These are phyloP conservation scores for Phytophthora syringae DNA, from an alignment of 352 stramenopile species.

Conservation along the genomic window DNA sequence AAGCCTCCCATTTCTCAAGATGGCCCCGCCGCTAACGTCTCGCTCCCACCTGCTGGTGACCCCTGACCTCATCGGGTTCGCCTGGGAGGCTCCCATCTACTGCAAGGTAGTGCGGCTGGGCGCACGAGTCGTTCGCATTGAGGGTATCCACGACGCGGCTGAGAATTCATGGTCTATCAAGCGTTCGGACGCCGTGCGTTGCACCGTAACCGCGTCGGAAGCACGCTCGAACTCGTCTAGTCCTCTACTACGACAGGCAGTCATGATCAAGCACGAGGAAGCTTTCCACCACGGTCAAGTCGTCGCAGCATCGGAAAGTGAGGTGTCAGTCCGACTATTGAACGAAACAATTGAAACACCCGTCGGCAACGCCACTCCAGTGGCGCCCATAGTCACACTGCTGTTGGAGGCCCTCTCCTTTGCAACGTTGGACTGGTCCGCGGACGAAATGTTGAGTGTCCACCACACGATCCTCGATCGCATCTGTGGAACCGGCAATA, in stretches of 20 bases:
- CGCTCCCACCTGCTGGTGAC: neutral
- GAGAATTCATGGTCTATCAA: neutral
- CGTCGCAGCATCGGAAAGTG: too few relatives aligned
- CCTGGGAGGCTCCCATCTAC: neutral
- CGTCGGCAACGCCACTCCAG: neutral
- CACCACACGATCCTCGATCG: neutral
- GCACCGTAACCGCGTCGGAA: neutral
- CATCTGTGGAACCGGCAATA: neutral
- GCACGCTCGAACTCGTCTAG: neutral
- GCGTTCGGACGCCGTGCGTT: too few relatives aligned
- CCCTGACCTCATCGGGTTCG: neutral
- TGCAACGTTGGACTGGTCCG: too few relatives aligned
- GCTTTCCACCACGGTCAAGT: too few relatives aligned
- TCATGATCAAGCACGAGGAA: too few relatives aligned
- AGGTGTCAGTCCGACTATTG: neutral
- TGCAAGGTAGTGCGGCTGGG: neutral
- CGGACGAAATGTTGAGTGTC: constrained; percentile 1
- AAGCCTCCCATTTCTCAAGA: too few relatives aligned
- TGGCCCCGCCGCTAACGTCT: neutral
- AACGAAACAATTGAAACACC: neutral
- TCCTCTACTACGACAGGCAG: neutral
- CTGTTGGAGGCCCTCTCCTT: neutral
- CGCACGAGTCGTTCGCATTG: neutral
- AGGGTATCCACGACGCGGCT: constrained; percentile 4
- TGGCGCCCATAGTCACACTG: neutral